These are phyloP conservation scores for Backusella westeae DNA, from an alignment of 192 early-diverging fungal genomes.

Conservation along the genomic window DNA sequence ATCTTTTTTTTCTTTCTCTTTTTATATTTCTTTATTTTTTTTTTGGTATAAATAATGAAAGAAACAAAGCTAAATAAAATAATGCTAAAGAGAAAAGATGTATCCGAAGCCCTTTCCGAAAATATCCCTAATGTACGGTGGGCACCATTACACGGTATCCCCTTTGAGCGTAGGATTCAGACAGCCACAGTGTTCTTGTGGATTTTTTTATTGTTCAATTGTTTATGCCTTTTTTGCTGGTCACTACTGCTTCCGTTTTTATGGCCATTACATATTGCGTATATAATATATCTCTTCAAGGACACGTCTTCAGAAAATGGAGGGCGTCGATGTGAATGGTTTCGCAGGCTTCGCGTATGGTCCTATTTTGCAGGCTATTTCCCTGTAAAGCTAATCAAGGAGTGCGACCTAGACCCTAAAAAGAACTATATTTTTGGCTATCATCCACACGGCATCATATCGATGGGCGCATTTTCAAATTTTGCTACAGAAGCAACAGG, in stretches of 20 bases:
- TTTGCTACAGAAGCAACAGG: slow-evolving; percentile 80
- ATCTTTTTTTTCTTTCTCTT: background rate
- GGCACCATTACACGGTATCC: slow-evolving; percentile 36
- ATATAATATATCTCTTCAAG: slow-evolving; percentile 66
- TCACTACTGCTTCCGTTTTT: slow-evolving; percentile 51
- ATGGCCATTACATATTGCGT: slow-evolving; percentile 63
- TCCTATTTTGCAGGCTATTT: slow-evolving; percentile 76
- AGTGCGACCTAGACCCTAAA: slow-evolving; percentile 20
- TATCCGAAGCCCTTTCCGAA: background rate
- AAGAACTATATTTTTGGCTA: slow-evolving; percentile 48
- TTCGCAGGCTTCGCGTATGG: slow-evolving; percentile 64
- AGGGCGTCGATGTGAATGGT: slow-evolving; percentile 52
- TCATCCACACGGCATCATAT: slow-evolving; percentile 91
- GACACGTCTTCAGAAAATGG: slow-evolving; percentile 79
- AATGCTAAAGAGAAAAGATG: background rate
- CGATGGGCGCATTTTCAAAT: slow-evolving; percentile 75
- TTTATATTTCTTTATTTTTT: background rate
- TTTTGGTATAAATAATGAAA: background rate
- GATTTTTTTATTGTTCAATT: slow-evolving; percentile 54
- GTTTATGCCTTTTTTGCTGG: slow-evolving; percentile 54
- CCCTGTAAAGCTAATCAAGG: slow-evolving; percentile 71
- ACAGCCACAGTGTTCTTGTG: slow-evolving; percentile 63
- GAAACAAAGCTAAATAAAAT: background rate
- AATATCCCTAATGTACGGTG: background rate
- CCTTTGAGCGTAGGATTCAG: slow-evolving; percentile 64